Evolutionary conservation across 2,329 filamentous ascomycete genomes (phyloP).

Genomic region (Dothiorella sarmentorum): DNA sequence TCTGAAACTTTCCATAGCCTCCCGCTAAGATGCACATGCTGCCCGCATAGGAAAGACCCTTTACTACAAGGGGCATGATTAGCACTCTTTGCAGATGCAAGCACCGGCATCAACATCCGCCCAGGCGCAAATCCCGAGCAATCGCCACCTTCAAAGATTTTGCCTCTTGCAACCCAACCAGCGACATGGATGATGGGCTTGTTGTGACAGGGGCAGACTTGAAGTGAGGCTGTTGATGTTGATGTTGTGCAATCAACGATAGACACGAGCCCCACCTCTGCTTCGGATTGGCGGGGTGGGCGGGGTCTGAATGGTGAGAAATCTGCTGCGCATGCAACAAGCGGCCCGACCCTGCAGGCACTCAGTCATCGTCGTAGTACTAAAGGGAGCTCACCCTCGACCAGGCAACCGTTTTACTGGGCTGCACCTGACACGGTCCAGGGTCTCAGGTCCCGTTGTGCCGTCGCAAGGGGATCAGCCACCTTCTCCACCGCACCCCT

Average conservation of each 20-base stretch:
- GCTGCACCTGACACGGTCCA: not conserved
- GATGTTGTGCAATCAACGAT: conserved; percentile 8
- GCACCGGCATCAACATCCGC: too few relatives aligned
- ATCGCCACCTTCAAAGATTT: too few relatives aligned
- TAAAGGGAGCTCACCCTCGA: not conserved
- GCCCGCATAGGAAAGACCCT: too few relatives aligned
- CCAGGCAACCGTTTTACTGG: not conserved
- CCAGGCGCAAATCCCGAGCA: too few relatives aligned
- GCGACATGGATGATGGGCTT: too few relatives aligned
- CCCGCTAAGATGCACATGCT: too few relatives aligned
- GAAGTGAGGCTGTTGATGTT: not conserved
- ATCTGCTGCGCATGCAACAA: not conserved
- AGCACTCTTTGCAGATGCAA: too few relatives aligned
- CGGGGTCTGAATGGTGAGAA: not conserved
- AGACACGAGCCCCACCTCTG: conserved; percentile 9
- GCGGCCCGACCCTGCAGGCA: conserved; percentile 2
- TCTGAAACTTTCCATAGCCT: too few relatives aligned
- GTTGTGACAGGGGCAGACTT: too few relatives aligned
- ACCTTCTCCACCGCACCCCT: not conserved
- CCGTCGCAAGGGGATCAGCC: not conserved
- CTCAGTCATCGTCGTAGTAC: not conserved
- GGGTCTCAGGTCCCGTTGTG: not conserved
- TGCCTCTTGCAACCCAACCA: too few relatives aligned
- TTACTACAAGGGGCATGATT: too few relatives aligned
- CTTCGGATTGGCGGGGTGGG: not conserved